These are phyloP conservation scores for Microcos paniculata DNA, from an alignment of 345 rosid species.

Conservation along the genomic window DNA sequence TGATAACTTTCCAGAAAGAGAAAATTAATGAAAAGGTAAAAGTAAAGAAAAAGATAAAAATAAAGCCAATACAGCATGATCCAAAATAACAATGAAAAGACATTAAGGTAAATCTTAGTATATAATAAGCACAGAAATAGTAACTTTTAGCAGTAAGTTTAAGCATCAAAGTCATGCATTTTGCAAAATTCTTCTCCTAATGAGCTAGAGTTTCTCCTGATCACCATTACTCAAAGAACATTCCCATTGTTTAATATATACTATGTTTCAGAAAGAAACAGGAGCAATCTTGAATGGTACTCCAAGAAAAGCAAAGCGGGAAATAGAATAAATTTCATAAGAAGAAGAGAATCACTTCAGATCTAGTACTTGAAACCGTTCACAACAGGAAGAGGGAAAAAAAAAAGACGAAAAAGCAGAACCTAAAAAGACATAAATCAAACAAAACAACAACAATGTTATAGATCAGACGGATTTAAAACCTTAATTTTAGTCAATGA, in stretches of 20 bases:
- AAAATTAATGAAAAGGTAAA: not conserved
- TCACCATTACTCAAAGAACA: not conserved
- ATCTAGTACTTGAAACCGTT: conserved; percentile 29
- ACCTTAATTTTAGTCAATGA: not conserved
- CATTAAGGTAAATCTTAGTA: not conserved
- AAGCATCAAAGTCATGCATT: not conserved
- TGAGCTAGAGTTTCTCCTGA: not conserved
- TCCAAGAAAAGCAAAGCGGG: not conserved
- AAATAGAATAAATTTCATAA: conserved; percentile 10
- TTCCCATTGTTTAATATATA: not conserved
- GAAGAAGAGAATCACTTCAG: conserved; percentile 21
- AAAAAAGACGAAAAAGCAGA: not conserved
- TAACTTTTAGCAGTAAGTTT: not conserved
- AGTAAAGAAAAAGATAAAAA: not conserved
- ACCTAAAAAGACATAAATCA: not conserved
- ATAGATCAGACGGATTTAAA: not conserved
- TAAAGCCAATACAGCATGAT: not conserved
- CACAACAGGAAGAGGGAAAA: not conserved
- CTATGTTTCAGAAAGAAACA: not conserved
- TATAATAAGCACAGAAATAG: not conserved
- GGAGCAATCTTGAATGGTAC: not conserved
- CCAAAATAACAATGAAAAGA: not conserved
- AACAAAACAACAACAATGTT: not conserved
- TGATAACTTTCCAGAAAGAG: not conserved
- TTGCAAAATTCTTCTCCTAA: conserved; percentile 6